phyloP scores from a whole-genome alignment of 2,329 filamentous ascomycete genomes.

The Magnaporthiopsis poae region DNA sequence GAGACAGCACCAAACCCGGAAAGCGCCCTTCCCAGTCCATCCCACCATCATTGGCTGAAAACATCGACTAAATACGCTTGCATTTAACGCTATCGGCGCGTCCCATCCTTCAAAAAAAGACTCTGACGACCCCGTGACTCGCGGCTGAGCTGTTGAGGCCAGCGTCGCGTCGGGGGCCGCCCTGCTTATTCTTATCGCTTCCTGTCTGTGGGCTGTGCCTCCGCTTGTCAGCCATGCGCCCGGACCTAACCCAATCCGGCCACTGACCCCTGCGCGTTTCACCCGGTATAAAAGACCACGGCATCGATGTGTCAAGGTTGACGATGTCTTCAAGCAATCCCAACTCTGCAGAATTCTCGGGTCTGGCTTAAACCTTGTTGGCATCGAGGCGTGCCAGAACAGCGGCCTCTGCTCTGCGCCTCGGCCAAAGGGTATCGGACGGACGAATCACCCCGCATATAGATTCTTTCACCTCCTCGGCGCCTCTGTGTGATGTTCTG shows the following conservation, averaged over 20 bases:
- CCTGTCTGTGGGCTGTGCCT: not conserved
- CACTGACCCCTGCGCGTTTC: not conserved
- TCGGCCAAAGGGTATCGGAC: not conserved
- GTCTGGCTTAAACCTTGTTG: not conserved
- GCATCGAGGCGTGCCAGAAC: not conserved
- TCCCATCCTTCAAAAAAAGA: not conserved
- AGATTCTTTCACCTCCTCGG: not conserved
- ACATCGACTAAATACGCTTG: no score
- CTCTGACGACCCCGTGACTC: not conserved
- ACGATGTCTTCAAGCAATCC: not conserved
- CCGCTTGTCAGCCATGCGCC: not conserved
- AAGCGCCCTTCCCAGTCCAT: no score
- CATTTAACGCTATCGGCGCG: no score
- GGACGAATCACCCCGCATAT: conserved; percentile 4
- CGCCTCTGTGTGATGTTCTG: not conserved
- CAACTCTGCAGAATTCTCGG: not conserved
- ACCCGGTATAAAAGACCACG: not conserved
- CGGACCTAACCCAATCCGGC: not conserved
- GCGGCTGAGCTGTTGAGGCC: no score
- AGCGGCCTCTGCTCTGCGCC: not conserved
- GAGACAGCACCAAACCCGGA: no score
- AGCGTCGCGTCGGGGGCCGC: no score
- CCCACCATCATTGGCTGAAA: no score
- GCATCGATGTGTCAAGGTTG: not conserved
- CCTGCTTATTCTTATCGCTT: not conserved